These are phyloP conservation scores for Entonaema liquescens DNA, from an alignment of 495 filamentous ascomycete species.

Conservation along the genomic window DNA sequence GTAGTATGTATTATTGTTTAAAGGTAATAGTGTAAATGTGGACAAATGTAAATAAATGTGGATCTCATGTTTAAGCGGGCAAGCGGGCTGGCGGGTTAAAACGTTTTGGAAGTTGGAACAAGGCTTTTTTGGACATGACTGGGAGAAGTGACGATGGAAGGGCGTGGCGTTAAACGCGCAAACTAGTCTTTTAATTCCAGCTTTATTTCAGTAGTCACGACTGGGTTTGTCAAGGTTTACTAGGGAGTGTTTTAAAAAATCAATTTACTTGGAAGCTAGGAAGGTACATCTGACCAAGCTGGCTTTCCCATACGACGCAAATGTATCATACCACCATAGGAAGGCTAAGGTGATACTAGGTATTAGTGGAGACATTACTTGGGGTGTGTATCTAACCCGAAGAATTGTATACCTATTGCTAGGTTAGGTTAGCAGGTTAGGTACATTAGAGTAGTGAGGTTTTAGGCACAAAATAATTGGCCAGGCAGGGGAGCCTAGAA, in stretches of 20 bases:
- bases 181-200: not conserved
- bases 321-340: not conserved
- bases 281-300: not conserved
- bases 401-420: not conserved
- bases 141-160: not conserved
- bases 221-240: not conserved
- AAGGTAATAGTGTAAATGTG: not conserved
- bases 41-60: not conserved
- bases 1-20: not conserved
- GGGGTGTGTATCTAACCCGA: not conserved
- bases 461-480: not conserved
- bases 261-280: not conserved
- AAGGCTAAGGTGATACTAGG: not conserved
- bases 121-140: conserved; percentile 24
- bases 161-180: conserved; percentile 8
- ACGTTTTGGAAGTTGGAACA: conserved; percentile 29
- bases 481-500: not conserved
- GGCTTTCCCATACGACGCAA: not conserved
- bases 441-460: not conserved
- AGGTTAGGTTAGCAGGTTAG: not conserved
- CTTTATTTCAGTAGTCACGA: not conserved
- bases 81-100: conserved; percentile 4
- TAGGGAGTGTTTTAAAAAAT: not conserved
- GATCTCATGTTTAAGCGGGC: not conserved
- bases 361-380: not conserved